Conservation (phyloP, 192 early-diverging fungal species). For the Backusella psychrophila region DNA sequence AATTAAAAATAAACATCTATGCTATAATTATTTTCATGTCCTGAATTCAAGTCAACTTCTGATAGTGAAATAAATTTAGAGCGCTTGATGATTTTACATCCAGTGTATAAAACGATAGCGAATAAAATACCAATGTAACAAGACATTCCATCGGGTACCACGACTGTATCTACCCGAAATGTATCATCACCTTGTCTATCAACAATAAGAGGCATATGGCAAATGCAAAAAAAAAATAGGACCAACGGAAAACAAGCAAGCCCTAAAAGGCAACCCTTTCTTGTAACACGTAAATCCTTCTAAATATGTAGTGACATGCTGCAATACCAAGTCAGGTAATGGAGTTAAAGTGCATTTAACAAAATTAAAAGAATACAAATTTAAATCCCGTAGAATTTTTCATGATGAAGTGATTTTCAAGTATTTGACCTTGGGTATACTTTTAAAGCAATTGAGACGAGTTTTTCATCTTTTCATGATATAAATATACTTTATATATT, state of each 20-base stretch:
- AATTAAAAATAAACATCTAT: neutral
- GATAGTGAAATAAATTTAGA: conserved; percentile 59
- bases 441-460: too few relatives aligned
- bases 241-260: conserved; percentile 69
- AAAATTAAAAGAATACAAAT: neutral
- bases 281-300: conserved; percentile 75
- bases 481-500: too few relatives aligned
- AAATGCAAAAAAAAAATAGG: conserved; percentile 58
- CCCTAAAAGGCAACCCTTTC: conserved; percentile 68
- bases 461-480: too few relatives aligned
- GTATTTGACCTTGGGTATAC: too few relatives aligned
- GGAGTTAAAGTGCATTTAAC: conserved; percentile 46
- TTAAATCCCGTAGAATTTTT: neutral
- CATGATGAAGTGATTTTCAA: neutral
- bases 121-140: conserved; percentile 66
- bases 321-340: conserved; percentile 87
- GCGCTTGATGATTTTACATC: conserved; percentile 63
- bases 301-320: conserved; percentile 82
- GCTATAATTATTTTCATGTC: conserved; percentile 32
- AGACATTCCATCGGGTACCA: conserved; percentile 48
- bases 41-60: conserved; percentile 58
- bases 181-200: conserved; percentile 58
- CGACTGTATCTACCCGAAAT: conserved; percentile 43
- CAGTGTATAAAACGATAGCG: conserved; percentile 57
- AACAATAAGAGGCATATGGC: conserved; percentile 56